A percentile compares a stretch with the other conserved stretches of the same genome.
Conservation (phyloP, 352 stramenopile genomes). For the Globisporangium emineosum region DNA sequence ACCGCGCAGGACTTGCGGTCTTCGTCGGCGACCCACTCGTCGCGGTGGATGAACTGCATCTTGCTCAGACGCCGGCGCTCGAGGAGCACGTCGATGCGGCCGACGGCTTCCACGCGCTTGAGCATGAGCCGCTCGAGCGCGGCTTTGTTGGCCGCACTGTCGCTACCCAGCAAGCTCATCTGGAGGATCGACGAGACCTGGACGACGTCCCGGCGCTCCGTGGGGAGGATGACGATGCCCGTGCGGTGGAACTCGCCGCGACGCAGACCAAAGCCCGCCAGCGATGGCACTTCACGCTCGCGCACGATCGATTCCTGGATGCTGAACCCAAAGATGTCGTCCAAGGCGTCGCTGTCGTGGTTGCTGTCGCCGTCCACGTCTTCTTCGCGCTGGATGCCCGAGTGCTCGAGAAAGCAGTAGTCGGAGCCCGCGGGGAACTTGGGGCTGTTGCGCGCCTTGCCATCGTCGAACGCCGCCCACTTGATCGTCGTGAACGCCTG, state of each 20-base stretch:
- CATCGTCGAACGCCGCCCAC: conserved; percentile 66
- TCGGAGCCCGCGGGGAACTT: conserved; percentile 41
- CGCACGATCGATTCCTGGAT: conserved; percentile 66
- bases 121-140: conserved; percentile 49
- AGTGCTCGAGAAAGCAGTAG: conserved; percentile 81
- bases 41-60: conserved; percentile 45
- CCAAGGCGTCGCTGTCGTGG: neutral
- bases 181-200: conserved; percentile 68
- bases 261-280: conserved; percentile 48
- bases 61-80: conserved; percentile 56
- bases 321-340: conserved; percentile 53
- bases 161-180: conserved; percentile 32
- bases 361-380: neutral
- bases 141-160: conserved; percentile 24
- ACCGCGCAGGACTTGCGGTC: conserved; percentile 58
- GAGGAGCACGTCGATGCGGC: conserved; percentile 46
- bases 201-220: conserved; percentile 51
- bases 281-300: conserved; percentile 51
- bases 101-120: conserved; percentile 41
- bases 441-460: conserved; percentile 24
- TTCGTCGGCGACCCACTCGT: conserved; percentile 59
- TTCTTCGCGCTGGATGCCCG: conserved; percentile 39
- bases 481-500: conserved; percentile 70
- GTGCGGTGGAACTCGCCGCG: conserved; percentile 60
- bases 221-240: conserved; percentile 61